phyloP scores from a whole-genome alignment of 73 alveolate species.

The Diophrys appendiculata region DNA sequence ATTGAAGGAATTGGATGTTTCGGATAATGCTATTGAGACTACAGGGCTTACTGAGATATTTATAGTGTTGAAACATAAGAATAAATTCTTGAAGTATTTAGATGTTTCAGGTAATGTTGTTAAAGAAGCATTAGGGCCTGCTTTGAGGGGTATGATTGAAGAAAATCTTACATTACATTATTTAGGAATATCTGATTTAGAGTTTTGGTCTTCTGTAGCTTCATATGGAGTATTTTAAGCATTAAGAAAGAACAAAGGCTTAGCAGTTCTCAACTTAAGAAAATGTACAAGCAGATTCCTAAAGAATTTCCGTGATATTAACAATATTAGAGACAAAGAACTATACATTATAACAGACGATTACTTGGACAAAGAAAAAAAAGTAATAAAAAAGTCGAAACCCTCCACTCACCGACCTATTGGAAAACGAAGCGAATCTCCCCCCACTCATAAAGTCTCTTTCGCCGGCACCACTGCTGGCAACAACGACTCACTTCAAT shows the following conservation, averaged over 20 bases:
- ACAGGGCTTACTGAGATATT: not conserved
- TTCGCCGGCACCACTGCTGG: no score
- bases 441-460: no score
- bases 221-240: not conserved
- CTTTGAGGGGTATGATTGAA: not conserved
- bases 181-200: not conserved
- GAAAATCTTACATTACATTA: not conserved
- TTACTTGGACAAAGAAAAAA: not conserved
- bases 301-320: not conserved
- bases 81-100: not conserved
- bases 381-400: not conserved
- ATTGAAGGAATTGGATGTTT: not conserved
- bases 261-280: not conserved
- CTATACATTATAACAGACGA: not conserved
- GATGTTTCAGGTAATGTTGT: not conserved
- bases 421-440: not conserved
- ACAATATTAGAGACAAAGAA: not conserved
- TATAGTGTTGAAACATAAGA: not conserved
- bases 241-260: not conserved
- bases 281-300: not conserved
- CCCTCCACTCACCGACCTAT: not conserved
- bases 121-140: not conserved
- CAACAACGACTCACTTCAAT: no score
- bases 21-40: not conserved
- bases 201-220: not conserved